Evolutionary conservation across 257 asterid species (phyloP), one percentile per base, ranked within the genome.

Genomic region (Hygrophila difformis): DNA sequence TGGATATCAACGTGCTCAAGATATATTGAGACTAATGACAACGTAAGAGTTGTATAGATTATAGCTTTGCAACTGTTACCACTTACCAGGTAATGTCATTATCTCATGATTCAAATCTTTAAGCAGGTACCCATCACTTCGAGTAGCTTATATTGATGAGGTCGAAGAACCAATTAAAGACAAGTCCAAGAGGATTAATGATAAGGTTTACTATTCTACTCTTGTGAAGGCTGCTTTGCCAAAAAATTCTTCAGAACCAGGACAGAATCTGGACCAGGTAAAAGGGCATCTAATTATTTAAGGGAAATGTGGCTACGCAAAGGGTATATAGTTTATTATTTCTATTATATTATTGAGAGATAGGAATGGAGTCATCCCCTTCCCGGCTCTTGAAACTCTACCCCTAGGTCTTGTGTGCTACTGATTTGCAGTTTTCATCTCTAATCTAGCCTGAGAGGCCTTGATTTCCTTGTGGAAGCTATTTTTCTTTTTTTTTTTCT

Each of bases 201-300:
- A 80, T 61, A 86, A 77, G 76, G 89, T 66, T 51, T 85, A 76
- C 62, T 85, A 85, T 67, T 85, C 96, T 42, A 77, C 88, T 57
- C 83, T 85, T 21, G 96, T 76, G 59, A 85, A 85, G 77, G 94
- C 96, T 60, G 93, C 87, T 48, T 53, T 85, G 67, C 91, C 95
- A 20, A 76, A 78, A 33, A 74, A 75, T 71, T 79, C 96, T 28
- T 68, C 79, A 18, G 96, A 82, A 47, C 85, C 74, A 13, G 93
- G 89, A 40, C 96, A 86, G 63, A 86, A 75, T 65, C 70, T 86
- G 68, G 96, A 86, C 66, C 94, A 86, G 96, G 96, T 82, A 59
- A 69, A 31, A 38, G 34, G 20, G 53, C 37, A n/a, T n/a, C n/a
- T n/a, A n/a, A n/a, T n/a, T n/a, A n/a, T n/a, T n/a, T n/a, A n/a